phyloP scores from a whole-genome alignment of 192 early-diverging fungal species.

The Thamnidium elegans region DNA sequence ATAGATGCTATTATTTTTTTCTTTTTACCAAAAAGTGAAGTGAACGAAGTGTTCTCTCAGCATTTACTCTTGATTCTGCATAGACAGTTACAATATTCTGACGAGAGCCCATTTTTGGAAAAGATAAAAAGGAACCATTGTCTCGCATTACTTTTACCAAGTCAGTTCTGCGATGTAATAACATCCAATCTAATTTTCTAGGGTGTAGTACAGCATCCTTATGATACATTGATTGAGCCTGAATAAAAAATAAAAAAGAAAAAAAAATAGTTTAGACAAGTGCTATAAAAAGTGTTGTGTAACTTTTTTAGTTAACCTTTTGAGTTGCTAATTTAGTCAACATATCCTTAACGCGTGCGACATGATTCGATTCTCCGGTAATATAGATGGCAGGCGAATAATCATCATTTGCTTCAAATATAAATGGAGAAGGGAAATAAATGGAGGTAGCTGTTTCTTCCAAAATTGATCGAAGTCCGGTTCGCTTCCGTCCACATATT shows the following conservation, averaged over 20 bases:
- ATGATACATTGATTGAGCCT: slow-evolving; percentile 47
- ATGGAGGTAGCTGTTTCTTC: slow-evolving; percentile 66
- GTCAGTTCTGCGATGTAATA: slow-evolving; percentile 57
- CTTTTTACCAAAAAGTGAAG: slow-evolving; percentile 64
- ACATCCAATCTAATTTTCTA: slow-evolving; percentile 81
- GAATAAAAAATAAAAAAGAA: slow-evolving; percentile 22
- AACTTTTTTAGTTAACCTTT: slow-evolving; percentile 32
- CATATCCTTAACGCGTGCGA: slow-evolving; percentile 54
- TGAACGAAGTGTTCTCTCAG: slow-evolving; percentile 66
- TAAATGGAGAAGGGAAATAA: slow-evolving; percentile 66
- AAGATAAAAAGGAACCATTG: slow-evolving; percentile 61
- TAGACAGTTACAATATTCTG: slow-evolving; percentile 52
- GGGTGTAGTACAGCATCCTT: slow-evolving; percentile 44
- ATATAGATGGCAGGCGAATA: slow-evolving; percentile 58
- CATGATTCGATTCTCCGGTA: slow-evolving; percentile 59
- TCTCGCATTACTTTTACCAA: slow-evolving; percentile 70
- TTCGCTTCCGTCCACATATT: slow-evolving; percentile 66
- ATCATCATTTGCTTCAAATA: slow-evolving; percentile 30
- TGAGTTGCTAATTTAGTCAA: slow-evolving; percentile 39
- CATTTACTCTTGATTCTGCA: slow-evolving; percentile 65
- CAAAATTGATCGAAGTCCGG: slow-evolving; percentile 64
- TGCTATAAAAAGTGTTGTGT: slow-evolving; percentile 19
- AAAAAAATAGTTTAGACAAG: too few species aligned
- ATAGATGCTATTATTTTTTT: neutral
- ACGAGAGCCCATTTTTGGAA: slow-evolving; percentile 60